These are phyloP conservation scores for Sporothrix schenckii DNA, from an alignment of 2,329 filamentous ascomycete genomes.

Conservation along the genomic window DNA sequence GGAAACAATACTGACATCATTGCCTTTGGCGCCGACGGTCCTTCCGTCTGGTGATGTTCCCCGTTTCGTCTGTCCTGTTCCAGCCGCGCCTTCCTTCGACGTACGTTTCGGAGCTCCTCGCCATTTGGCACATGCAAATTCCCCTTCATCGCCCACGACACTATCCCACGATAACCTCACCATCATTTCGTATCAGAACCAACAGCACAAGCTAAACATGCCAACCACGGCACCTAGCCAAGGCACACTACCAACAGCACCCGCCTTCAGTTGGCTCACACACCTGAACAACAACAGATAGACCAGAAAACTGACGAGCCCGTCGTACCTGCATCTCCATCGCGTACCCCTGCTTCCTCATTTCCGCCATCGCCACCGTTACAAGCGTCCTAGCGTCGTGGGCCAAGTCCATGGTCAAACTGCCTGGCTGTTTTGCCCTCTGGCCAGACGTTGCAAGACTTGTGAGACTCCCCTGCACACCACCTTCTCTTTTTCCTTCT, in stretches of 20 bases:
- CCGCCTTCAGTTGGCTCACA: constrained; percentile 1
- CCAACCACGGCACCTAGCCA: background rate
- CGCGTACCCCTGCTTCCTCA: constrained; percentile 29
- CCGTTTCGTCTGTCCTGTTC: background rate
- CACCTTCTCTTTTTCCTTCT: background rate
- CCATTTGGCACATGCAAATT: background rate
- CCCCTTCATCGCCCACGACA: background rate
- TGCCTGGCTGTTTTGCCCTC: constrained; percentile 19
- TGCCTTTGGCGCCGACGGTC: background rate
- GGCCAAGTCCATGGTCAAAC: constrained; percentile 19
- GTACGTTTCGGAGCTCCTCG: too few species aligned
- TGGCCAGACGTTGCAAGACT: background rate
- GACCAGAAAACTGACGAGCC: constrained; percentile 14
- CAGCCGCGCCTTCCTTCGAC: background rate
- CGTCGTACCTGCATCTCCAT: constrained; percentile 16
- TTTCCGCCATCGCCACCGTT: constrained; percentile 31
- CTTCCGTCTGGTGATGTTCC: background rate
- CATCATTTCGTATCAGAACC: background rate
- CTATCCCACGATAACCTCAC: background rate
- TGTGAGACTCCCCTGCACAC: background rate
- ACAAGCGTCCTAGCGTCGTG: constrained; percentile 29
- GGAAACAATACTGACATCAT: constrained; percentile 21
- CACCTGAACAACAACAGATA: background rate
- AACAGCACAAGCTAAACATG: background rate
- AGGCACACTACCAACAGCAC: background rate